phyloP scores from a whole-genome alignment of 2,329 filamentous ascomycete genomes.

The Colletotrichum liriopes region DNA sequence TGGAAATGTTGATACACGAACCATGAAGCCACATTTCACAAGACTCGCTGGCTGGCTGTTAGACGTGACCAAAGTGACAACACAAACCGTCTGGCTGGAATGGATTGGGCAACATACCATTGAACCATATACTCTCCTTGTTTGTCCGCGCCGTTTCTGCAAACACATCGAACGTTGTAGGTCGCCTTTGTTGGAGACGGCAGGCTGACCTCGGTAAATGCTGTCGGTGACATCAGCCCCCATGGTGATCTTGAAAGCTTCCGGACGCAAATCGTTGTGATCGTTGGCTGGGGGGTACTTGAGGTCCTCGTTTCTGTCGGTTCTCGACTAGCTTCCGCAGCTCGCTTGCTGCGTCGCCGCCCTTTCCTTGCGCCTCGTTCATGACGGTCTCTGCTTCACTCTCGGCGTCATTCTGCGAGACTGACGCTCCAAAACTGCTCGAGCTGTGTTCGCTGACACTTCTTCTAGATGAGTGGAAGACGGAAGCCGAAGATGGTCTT shows the following conservation, averaged over 20 bases:
- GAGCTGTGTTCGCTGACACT: slow-evolving; percentile 67
- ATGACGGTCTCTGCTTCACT: slow-evolving; percentile 74
- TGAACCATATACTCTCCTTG: slow-evolving; percentile 73
- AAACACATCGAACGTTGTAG: slow-evolving; percentile 71
- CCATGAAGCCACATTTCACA: slow-evolving; percentile 78
- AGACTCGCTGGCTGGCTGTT: slow-evolving; percentile 65
- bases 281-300: slow-evolving; percentile 45
- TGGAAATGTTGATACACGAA: slow-evolving; percentile 73
- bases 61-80: slow-evolving; percentile 21
- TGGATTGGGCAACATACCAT: slow-evolving; percentile 63
- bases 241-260: slow-evolving; percentile 50
- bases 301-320: slow-evolving; percentile 59
- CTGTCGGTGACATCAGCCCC: slow-evolving; percentile 67
- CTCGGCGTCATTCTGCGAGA: slow-evolving; percentile 59
- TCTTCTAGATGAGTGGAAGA: slow-evolving; percentile 63
- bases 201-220: slow-evolving; percentile 64
- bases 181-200: slow-evolving; percentile 62
- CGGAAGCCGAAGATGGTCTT: slow-evolving; percentile 62
- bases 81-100: slow-evolving; percentile 26
- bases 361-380: slow-evolving; percentile 60
- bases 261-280: slow-evolving; percentile 49
- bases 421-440: slow-evolving; percentile 54
- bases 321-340: slow-evolving; percentile 71
- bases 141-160: slow-evolving; percentile 59
- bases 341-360: slow-evolving; percentile 73